These are phyloP conservation scores for Toxicodendron radicans DNA, from an alignment of 345 rosid species.

Conservation along the genomic window DNA sequence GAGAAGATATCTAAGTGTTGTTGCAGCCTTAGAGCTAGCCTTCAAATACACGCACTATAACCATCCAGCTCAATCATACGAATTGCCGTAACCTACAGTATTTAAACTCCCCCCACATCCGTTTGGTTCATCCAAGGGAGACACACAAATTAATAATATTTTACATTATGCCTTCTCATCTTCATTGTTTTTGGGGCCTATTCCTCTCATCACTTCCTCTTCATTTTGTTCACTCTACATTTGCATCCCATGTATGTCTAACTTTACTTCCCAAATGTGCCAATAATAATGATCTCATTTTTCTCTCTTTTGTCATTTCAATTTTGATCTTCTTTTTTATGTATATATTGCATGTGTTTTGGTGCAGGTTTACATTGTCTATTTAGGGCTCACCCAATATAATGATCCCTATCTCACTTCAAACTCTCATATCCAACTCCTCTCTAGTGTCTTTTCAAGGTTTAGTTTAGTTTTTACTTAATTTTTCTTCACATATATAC, in stretches of 20 bases:
- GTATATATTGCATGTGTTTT: background rate
- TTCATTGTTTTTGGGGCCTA: slow-evolving; percentile 35
- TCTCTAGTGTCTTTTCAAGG: slow-evolving; percentile 56
- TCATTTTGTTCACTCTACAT: slow-evolving; percentile 26
- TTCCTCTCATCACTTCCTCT: slow-evolving; percentile 35
- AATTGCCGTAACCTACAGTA: slow-evolving; percentile 13
- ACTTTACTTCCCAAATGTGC: background rate
- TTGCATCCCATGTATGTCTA: slow-evolving; percentile 31
- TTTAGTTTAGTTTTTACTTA: slow-evolving; percentile 17
- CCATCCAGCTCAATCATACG: background rate
- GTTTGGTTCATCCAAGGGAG: slow-evolving; percentile 20
- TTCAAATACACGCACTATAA: slow-evolving; percentile 34
- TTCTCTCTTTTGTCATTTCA: slow-evolving; percentile 9
- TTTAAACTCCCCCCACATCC: slow-evolving; percentile 33
- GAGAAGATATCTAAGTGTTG: slow-evolving; percentile 27
- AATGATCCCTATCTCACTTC: slow-evolving; percentile 38
- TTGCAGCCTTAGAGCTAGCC: slow-evolving; percentile 34
- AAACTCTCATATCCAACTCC: slow-evolving; percentile 50
- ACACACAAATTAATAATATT: slow-evolving; percentile 13
- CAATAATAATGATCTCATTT: slow-evolving; percentile 5
- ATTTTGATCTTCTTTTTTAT: background rate
- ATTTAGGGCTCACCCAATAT: slow-evolving; percentile 48
- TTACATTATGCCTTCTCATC: slow-evolving; percentile 27
- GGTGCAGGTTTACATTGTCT: slow-evolving; percentile 67
- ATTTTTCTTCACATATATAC: background rate